Evolutionary conservation across 495 filamentous ascomycete genomes (phyloP).

Genomic region (Neurospora terricola): DNA sequence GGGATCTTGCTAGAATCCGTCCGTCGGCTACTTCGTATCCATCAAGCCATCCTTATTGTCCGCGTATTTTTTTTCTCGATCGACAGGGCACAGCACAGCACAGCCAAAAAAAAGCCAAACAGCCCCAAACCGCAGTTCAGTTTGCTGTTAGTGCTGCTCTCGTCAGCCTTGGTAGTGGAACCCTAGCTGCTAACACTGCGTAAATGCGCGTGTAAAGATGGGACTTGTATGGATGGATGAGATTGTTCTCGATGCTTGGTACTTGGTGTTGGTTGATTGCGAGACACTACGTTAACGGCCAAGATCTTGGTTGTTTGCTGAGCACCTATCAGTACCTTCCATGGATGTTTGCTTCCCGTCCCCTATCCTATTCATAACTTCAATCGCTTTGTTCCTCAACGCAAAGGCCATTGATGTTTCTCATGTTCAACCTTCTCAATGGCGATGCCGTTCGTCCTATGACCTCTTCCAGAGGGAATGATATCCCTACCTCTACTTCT

Average conservation of each 20-base stretch:
- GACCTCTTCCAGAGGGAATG: not conserved
- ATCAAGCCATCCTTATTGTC: not conserved
- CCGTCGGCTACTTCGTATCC: not conserved
- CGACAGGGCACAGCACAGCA: not conserved
- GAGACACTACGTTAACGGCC: too few relatives aligned
- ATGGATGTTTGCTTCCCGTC: not conserved
- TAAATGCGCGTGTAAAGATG: too few relatives aligned
- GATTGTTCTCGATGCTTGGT: too few relatives aligned
- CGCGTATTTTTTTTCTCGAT: not conserved
- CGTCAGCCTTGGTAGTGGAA: too few relatives aligned
- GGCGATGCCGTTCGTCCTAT: not conserved
- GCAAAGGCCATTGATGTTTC: not conserved
- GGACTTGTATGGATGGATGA: too few relatives aligned
- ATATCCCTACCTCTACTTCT: not conserved
- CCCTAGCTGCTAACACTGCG: too few relatives aligned
- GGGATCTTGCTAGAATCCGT: not conserved
- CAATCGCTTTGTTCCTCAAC: not conserved
- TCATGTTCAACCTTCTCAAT: not conserved
- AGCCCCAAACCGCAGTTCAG: not conserved
- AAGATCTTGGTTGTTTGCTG: not conserved
- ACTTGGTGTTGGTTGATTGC: too few relatives aligned
- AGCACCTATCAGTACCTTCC: not conserved
- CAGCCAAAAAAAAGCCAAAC: not conserved
- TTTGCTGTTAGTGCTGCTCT: too few relatives aligned
- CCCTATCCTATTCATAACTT: not conserved